Evolutionary conservation across 176 grass and related monocot genomes (phyloP), one percentile per base, ranked within the genome.

Genomic region (Bromus sterilis): DNA sequence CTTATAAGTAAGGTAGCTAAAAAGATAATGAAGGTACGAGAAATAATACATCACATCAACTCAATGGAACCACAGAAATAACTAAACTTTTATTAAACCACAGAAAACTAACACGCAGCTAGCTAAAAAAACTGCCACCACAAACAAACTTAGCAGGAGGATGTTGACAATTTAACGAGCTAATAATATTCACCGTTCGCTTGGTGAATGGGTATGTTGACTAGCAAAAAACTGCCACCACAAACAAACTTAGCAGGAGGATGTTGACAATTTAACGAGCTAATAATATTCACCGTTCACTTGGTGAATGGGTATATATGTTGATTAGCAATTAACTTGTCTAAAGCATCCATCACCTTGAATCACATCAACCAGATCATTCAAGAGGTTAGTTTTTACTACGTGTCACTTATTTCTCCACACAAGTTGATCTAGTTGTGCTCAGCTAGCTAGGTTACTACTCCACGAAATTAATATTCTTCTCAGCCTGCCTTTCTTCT

Each of bases 311-410:
- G 46, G 14, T 30, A 49, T 39, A 37, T 13, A 69, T 26, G 10
- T n/a, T 33, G 20, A 40, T 20, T 24, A 42, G 24, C 48, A 51
- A 21, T 20, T 61, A 53, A 71, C 61, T 83, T 89, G 25, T 69
- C 51, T 81, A 34, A 70, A 76, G 63, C 32, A 40, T 70, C 25
- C 40, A 42, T 80, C 69, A 89, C 33, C 37, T 60, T 49, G 71
- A 77, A 76, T 70, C 41, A 76, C 25, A 85, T 70, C 68, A 48
- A n/a, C 55, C 67, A 70, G 53, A 63, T 85, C 62, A 43, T 81
- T 10, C 25, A 18, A 56, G 63, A 46, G 41, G 11, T 39, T 69
- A 65, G 18, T 2, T 81, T 76, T 63, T 29, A 77, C 55, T 72
- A 66, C 49, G 60, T 49, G 78, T 82, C 64, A 46, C 28, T 8